Base-by-base conservation (phyloP, 2,329 filamentous ascomycete species). In the Cryphonectria naterciae region DNA sequence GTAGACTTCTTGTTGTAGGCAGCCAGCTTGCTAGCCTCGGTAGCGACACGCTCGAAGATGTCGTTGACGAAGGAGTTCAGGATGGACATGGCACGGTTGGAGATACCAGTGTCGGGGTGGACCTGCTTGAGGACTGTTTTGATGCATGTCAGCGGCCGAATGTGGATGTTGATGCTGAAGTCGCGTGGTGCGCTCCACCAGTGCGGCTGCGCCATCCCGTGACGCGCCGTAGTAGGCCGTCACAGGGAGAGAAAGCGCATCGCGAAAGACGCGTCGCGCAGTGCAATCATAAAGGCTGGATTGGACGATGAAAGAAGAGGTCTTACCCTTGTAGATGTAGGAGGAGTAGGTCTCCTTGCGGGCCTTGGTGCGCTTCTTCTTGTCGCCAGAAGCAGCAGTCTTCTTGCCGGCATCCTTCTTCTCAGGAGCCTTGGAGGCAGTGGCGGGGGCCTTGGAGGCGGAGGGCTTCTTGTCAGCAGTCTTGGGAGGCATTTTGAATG, bases 1-100 rank as follows among this genome's bases (percentile, higher is more conserved):
- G 96, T 99, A 67, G 95, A 98, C 90, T 99, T 99, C 93, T 98
- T 99, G 92, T 99, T 99, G 90, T 99, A 99, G 75, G 96, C 96
- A 78, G 96, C 96, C 74, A 99, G 92, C 92, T 99, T 99, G 83
- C 94, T 97, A 67, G 96, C 96, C 86, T 99, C 96, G 72, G 96
- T 98, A 76, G 96, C 96, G 78, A 99, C 95, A 79, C 96, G 95
- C 92, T 99, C 96, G 84, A 99, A 99, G 83, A 99, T 99, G 81
- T 99, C 94, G 83, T 98, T 99, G 88, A 99, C 96, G 82, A 99
- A 99, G 0, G 96, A 99, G 92, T 99, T 99, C 80, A 99, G 87
- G 82, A 99, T 99, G 69, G 95, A 98, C 96, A 99, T 99, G 83
- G 96, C 96, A 80, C 96, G 95, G 89, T 98, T 98, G 84, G 96